phyloP scores from a whole-genome alignment of 805 yeast species.

The Jamesozyma spencerorum region DNA sequence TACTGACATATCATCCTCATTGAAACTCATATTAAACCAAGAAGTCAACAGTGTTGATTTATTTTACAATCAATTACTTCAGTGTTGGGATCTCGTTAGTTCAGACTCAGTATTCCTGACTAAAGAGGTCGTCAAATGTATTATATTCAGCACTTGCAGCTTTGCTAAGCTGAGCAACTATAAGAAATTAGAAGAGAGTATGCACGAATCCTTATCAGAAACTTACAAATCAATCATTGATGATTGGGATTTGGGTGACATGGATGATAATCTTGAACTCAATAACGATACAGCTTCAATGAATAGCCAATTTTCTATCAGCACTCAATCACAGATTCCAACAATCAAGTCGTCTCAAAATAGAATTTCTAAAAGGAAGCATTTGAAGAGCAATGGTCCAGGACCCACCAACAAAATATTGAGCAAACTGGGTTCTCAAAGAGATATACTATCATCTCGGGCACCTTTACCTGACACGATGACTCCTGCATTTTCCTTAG shows the following conservation, averaged over 20 bases:
- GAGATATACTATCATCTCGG: background rate
- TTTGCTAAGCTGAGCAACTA: conserved; percentile 9
- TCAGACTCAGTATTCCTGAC: conserved; percentile 13
- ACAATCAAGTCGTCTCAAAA: conserved; percentile 25
- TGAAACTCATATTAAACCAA: conserved; percentile 13
- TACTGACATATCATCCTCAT: conserved; percentile 9
- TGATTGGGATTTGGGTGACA: conserved; percentile 18
- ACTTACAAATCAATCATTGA: conserved; percentile 15
- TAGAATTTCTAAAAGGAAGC: background rate
- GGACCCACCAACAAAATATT: background rate
- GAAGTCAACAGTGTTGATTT: conserved; percentile 12
- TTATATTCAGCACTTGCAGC: conserved; percentile 12
- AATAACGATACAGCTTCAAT: conserved; percentile 1
- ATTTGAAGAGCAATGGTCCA: background rate
- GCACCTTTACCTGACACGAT: conserved; percentile 20
- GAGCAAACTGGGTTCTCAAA: conserved; percentile 2
- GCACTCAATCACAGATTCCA: conserved; percentile 25
- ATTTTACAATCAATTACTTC: conserved; percentile 20
- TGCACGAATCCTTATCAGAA: conserved; percentile 8
- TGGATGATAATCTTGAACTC: conserved; percentile 6
- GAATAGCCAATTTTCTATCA: conserved; percentile 9
- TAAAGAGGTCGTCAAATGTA: conserved; percentile 13
- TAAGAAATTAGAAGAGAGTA: conserved; percentile 2
- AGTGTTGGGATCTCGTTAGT: conserved; percentile 23
- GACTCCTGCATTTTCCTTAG: conserved; percentile 29